Conservation (phyloP, 2,329 filamentous ascomycete species). For the Talaromyces sp. region DNA sequence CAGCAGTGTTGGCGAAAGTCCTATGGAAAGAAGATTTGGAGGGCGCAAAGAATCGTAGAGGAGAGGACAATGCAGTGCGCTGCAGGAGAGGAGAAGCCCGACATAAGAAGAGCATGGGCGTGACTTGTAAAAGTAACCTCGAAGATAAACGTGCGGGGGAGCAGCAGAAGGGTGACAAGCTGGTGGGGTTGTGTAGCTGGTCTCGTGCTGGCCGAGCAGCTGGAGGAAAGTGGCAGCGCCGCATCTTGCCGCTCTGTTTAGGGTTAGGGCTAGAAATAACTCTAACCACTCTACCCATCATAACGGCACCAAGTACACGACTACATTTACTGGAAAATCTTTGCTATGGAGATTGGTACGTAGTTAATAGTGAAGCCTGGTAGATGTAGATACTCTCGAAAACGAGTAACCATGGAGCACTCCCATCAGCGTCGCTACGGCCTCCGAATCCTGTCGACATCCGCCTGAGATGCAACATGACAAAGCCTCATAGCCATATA, state of each 20-base stretch:
- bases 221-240: slow-evolving; percentile 6
- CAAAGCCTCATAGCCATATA: neutral
- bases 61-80: slow-evolving; percentile 23
- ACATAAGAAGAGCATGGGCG: slow-evolving; percentile 38
- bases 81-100: slow-evolving; percentile 29
- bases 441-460: neutral
- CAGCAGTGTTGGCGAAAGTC: slow-evolving; percentile 38
- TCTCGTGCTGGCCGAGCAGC: slow-evolving; percentile 6
- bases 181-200: slow-evolving; percentile 9
- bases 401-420: neutral
- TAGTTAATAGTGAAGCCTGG: neutral
- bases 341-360: neutral
- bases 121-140: neutral
- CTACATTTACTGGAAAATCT: neutral
- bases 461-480: neutral
- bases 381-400: neutral
- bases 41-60: slow-evolving; percentile 25
- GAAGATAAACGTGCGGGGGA: neutral
- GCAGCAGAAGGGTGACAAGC: neutral
- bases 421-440: neutral
- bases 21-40: slow-evolving; percentile 15
- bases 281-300: no score
- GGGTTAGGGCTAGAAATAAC: no score
- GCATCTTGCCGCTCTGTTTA: slow-evolving; percentile 7
- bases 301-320: neutral